These are phyloP conservation scores for Wickerhamiella occidentalis DNA, from an alignment of 805 yeast genomes.

Conservation along the genomic window DNA sequence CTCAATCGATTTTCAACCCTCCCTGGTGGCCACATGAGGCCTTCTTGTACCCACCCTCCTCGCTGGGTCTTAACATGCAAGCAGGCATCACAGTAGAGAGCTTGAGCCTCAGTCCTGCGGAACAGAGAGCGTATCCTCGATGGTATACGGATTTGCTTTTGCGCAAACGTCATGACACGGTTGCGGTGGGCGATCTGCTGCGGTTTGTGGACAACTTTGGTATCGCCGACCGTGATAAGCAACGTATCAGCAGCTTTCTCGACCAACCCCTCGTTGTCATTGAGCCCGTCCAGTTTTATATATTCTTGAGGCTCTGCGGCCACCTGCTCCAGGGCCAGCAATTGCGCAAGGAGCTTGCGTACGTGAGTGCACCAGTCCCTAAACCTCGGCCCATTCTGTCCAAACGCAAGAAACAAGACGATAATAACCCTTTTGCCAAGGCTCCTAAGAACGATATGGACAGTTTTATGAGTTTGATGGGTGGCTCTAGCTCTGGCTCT, in stretches of 20 bases:
- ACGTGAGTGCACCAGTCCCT: conserved; percentile 52
- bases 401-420: conserved; percentile 29
- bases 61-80: conserved; percentile 3
- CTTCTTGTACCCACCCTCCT: neutral
- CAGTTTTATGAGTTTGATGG: conserved; percentile 71
- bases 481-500: conserved; percentile 36
- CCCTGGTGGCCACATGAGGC: no score
- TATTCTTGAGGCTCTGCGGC: conserved; percentile 65
- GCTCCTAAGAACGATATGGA: conserved; percentile 56
- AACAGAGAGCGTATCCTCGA: conserved; percentile 71
- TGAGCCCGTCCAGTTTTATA: conserved; percentile 85
- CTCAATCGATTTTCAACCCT: no score
- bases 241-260: conserved; percentile 26
- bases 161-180: conserved; percentile 49
- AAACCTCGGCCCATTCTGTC: conserved; percentile 68
- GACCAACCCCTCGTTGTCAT: conserved; percentile 37
- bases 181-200: conserved; percentile 67
- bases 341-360: conserved; percentile 32
- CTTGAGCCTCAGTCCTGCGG: conserved; percentile 58
- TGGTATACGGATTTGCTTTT: conserved; percentile 85
- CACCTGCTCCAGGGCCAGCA: conserved; percentile 46
- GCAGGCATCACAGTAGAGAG: conserved; percentile 22
- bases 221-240: conserved; percentile 40
- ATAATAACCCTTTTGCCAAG: conserved; percentile 21
- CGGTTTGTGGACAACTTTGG: conserved; percentile 67